Evolutionary conservation across 192 early-diverging fungal genomes (phyloP), one percentile per base, ranked within the genome.

Genomic region (Coemansia furcata): DNA sequence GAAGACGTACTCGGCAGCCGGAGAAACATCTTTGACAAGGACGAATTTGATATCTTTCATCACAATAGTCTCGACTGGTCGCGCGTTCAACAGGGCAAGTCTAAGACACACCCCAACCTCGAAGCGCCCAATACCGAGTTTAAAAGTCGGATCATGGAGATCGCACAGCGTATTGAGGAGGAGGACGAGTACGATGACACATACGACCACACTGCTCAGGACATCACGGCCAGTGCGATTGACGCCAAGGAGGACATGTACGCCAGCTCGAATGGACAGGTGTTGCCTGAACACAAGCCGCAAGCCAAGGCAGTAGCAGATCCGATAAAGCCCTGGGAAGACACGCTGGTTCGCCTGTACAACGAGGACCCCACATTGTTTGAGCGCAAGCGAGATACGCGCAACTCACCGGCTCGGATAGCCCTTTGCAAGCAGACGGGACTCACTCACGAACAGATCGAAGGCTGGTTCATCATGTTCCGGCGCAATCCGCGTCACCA

Each of bases 151-250:
- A 66, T 81, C 40, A 73, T 81, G 60, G 70, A 81, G 15, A 73
- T 81, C 15, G 78, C 74, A 10, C 78, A 69, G 64, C 78, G 73
- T 26, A 81, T 81, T 50, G 78, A 72, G 68, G 90, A 94, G 35
- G 93, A 94, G 23, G 92, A 95, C 67, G 93, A 96, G 74, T 92
- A 94, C 65, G 96, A 98, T 73, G 96, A 96, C 70, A 92, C 93
- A 17, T 98, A 95, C 60, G 96, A 98, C 68, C 83, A 85, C 26
- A 80, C 82, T 19, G 89, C 89, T 33, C 77, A 90, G 65, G 82
- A 86, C 40, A 85, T 82, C 10, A 84, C 83, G 2, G 76, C 86
- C 3, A 90, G 93, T 69, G 85, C 88, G 23, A 66, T 76, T 12
- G 88, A 90, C 30, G 73, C 68, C 14, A 72, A 73, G 8, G 66